Percentiles rank a stretch among this genome's conserved stretches.
Evolutionary conservation across 257 asterid species (phyloP).

Genomic region (Euphrasia confusa): DNA sequence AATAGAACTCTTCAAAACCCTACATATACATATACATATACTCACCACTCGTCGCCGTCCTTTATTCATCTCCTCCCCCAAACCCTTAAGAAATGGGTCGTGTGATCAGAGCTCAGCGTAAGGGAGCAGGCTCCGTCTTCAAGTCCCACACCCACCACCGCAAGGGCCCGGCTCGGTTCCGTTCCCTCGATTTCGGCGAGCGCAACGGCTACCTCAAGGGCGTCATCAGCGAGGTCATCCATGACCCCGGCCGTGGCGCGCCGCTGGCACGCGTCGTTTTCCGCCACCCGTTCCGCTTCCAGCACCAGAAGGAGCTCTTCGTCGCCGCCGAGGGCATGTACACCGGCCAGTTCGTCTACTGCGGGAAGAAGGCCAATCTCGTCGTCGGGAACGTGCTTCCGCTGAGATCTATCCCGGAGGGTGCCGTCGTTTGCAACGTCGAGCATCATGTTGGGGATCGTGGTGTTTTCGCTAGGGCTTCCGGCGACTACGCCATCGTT

Average conservation of each 20-base stretch:
- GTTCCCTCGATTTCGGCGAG: neutral
- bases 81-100: neutral
- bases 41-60: too few species aligned
- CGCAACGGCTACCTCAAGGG: constrained; percentile 4
- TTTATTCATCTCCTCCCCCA: too few species aligned
- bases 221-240: neutral
- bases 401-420: constrained; percentile 1
- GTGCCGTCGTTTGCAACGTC: constrained; percentile 8
- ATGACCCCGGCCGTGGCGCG: neutral
- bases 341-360: constrained; percentile 6
- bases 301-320: constrained; percentile 4
- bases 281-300: neutral
- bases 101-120: neutral
- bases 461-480: neutral
- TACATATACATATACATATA: too few species aligned
- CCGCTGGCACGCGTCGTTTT: neutral
- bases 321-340: constrained; percentile 5
- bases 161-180: constrained; percentile 2
- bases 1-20: too few species aligned
- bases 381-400: neutral
- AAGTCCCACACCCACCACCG: constrained; percentile 3
- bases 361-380: neutral
- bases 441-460: constrained; percentile 8
- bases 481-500: neutral
- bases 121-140: constrained; percentile 1